These are phyloP conservation scores for Candida piceae DNA, from an alignment of 805 yeast species.

Conservation along the genomic window DNA sequence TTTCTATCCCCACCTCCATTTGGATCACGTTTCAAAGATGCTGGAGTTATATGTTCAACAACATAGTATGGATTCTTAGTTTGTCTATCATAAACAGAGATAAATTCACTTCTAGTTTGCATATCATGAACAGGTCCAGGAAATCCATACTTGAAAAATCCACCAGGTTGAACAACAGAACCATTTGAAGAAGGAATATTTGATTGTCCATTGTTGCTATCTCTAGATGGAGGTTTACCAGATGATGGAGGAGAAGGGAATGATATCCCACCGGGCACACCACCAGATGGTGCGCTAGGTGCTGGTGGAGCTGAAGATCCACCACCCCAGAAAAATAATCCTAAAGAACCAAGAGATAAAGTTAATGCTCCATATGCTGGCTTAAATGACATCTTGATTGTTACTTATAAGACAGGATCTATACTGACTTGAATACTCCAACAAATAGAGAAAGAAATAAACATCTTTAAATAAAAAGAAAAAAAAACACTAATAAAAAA, in stretches of 20 bases:
- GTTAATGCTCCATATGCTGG: slow-evolving; percentile 15
- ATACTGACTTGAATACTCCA: no score
- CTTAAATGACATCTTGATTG: no score
- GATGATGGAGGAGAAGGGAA: slow-evolving; percentile 5
- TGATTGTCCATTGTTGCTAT: slow-evolving; percentile 1
- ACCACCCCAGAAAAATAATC: slow-evolving; percentile 27
- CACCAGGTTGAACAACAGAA: slow-evolving; percentile 61
- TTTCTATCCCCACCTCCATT: slow-evolving; percentile 63
- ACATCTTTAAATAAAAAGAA: no score
- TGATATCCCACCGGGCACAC: slow-evolving; percentile 8
- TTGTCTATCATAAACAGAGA: slow-evolving; percentile 81
- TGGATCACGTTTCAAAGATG: slow-evolving; percentile 45
- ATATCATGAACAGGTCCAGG: slow-evolving; percentile 94
- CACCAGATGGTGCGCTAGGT: slow-evolving; percentile 12
- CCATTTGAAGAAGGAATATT: slow-evolving; percentile 11
- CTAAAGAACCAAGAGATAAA: slow-evolving; percentile 21
- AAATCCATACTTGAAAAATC: slow-evolving; percentile 84
- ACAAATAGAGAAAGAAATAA: no score
- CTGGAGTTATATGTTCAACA: slow-evolving; percentile 80
- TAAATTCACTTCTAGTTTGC: slow-evolving; percentile 65
- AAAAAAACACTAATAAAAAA: no score
- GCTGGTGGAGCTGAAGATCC: slow-evolving; percentile 14
- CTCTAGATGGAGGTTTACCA: slow-evolving; percentile 4
- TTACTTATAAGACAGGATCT: no score
- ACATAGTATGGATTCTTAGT: slow-evolving; percentile 83